Conservation (phyloP, 2,329 filamentous ascomycete species). For the Verticillium nonalfalfae region DNA sequence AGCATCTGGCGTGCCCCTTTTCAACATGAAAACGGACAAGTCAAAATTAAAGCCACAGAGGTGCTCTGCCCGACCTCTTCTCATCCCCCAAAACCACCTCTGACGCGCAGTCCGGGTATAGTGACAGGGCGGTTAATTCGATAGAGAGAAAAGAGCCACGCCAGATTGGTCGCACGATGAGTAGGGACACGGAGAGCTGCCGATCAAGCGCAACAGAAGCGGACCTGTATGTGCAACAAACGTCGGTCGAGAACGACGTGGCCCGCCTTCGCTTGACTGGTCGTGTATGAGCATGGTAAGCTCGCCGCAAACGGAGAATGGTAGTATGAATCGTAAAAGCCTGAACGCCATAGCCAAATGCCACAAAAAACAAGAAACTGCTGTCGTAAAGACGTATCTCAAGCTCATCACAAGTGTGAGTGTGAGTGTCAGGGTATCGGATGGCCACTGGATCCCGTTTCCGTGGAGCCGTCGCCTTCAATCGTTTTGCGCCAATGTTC, state of each 20-base stretch:
- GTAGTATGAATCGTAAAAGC: constrained; percentile 11
- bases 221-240: not conserved
- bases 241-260: not conserved
- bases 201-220: not conserved
- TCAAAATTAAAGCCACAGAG: not conserved
- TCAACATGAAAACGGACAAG: not conserved
- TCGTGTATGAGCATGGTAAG: not conserved
- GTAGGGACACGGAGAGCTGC: not conserved
- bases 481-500: constrained; percentile 97
- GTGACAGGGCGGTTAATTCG: constrained; percentile 28
- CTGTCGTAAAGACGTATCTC: constrained; percentile 15
- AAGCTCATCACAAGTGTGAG: constrained; percentile 12
- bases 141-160: constrained; percentile 26
- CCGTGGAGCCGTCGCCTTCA: constrained; percentile 74
- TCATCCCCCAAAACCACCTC: constrained; percentile 17
- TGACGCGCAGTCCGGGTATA: constrained; percentile 28
- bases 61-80: constrained; percentile 20
- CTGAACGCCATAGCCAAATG: constrained; percentile 32
- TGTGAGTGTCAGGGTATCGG: constrained; percentile 14
- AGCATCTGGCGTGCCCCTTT: not conserved
- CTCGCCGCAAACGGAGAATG: not conserved
- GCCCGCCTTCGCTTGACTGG: not conserved
- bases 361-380: constrained; percentile 12
- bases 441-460: constrained; percentile 46
- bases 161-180: constrained; percentile 15